phyloP scores from a whole-genome alignment of 352 stramenopile genomes.

The Phytophthora agathidicida region DNA sequence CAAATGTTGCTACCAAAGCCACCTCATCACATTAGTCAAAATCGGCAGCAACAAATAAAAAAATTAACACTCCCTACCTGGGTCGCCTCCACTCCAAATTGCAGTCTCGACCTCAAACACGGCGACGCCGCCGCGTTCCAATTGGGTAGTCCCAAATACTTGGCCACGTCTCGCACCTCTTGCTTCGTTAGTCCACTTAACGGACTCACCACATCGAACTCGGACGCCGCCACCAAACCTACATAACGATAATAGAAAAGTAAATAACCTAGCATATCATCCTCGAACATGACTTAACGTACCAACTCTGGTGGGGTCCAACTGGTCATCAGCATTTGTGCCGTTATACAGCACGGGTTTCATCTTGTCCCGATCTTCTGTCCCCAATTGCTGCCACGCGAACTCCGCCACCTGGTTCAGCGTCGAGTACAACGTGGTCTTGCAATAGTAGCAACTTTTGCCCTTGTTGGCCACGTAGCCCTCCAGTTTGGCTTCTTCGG shows the following conservation, averaged over 20 bases:
- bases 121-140: slow-evolving; percentile 96
- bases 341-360: slow-evolving; percentile 94
- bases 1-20: slow-evolving; percentile 57
- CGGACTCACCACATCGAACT: slow-evolving; percentile 94
- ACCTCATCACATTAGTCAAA: too few relatives aligned
- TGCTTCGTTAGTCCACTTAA: slow-evolving; percentile 91
- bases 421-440: slow-evolving; percentile 97
- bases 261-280: background rate
- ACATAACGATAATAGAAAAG: slow-evolving; percentile 18
- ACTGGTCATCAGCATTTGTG: slow-evolving; percentile 95
- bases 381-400: slow-evolving; percentile 23
- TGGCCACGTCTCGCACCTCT: slow-evolving; percentile 87
- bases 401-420: slow-evolving; percentile 89
- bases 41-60: background rate
- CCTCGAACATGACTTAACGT: slow-evolving; percentile 5
- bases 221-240: slow-evolving; percentile 91
- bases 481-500: slow-evolving; percentile 80
- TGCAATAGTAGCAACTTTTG: slow-evolving; percentile 97
- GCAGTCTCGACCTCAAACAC: slow-evolving; percentile 94
- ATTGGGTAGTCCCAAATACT: slow-evolving; percentile 93
- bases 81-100: slow-evolving; percentile 94
- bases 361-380: slow-evolving; percentile 2
- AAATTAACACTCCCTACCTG: slow-evolving; percentile 51
- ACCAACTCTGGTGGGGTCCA: slow-evolving; percentile 92
- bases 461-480: slow-evolving; percentile 95